Percentiles rank a stretch among this genome's conserved stretches.
Evolutionary conservation across 1,139 yeast genomes (phyloP).

Genomic region (Blastobotrys elegans): DNA sequence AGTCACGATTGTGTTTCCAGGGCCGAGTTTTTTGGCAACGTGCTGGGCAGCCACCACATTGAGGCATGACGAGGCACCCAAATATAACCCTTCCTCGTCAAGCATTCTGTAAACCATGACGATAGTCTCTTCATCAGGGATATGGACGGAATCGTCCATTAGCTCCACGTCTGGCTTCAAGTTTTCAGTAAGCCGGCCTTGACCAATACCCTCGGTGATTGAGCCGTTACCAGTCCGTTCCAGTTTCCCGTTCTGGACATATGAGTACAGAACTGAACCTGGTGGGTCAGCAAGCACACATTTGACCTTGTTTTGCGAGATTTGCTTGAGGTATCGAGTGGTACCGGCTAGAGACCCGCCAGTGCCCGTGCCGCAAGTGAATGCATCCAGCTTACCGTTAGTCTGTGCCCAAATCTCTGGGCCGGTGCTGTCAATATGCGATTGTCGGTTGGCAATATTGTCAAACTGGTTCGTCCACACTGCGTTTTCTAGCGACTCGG

Average conservation of each 20-base stretch:
- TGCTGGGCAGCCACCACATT: conserved; percentile 79
- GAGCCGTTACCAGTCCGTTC: conserved; percentile 65
- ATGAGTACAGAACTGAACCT: conserved; percentile 78
- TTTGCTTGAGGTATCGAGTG: conserved; percentile 66
- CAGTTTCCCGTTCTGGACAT: conserved; percentile 60
- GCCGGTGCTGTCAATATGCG: conserved; percentile 88
- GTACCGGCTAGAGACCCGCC: conserved; percentile 89
- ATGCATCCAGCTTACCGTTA: conserved; percentile 73
- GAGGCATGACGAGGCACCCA: conserved; percentile 86
- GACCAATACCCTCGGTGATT: conserved; percentile 94
- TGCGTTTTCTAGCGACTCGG: conserved; percentile 66
- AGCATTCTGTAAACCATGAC: conserved; percentile 75
- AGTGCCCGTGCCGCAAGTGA: conserved; percentile 86
- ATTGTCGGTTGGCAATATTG: conserved; percentile 78
- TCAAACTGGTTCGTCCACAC: conserved; percentile 94
- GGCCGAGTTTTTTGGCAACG: conserved; percentile 71
- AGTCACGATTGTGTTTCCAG: conserved; percentile 77
- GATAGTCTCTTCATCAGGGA: conserved; percentile 70
- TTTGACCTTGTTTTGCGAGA: conserved; percentile 53
- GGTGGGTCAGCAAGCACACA: conserved; percentile 87
- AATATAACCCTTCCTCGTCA: conserved; percentile 83
- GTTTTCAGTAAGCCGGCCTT: conserved; percentile 85
- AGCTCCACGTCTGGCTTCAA: conserved; percentile 66
- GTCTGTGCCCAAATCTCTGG: conserved; percentile 92
- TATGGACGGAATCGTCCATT: conserved; percentile 67